A percentile compares a stretch with the other conserved stretches of the same genome.
Conservation (phyloP, 169 alveolate genomes). For the Perkinsus marinus region DNA sequence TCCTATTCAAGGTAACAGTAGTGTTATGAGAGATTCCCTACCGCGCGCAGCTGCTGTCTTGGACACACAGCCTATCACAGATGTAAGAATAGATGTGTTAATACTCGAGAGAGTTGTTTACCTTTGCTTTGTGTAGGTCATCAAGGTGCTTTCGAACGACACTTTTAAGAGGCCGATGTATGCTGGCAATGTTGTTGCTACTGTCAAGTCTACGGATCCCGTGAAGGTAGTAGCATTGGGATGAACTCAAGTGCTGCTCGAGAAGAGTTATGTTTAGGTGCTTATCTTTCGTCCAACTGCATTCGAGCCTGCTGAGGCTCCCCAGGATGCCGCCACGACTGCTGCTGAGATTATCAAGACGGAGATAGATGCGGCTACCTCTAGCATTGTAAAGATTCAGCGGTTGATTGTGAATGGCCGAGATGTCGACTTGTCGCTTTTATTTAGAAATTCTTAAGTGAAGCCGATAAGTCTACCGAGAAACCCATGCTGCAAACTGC, state of each 20-base stretch:
- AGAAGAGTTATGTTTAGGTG: conserved; percentile 3
- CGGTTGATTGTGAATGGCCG: background rate
- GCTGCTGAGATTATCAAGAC: conserved; percentile 19
- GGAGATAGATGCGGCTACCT: conserved; percentile 5
- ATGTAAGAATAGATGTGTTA: conserved; percentile 9
- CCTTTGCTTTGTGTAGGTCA: no score
- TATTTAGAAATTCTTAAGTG: conserved; percentile 22
- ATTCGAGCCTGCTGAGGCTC: conserved; percentile 30
- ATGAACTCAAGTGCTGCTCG: background rate
- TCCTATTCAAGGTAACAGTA: background rate
- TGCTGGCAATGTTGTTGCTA: conserved; percentile 56
- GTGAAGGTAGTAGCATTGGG: background rate
- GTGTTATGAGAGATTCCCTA: background rate
- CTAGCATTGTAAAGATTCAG: background rate
- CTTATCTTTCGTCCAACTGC: conserved; percentile 46
- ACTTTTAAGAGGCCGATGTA: conserved; percentile 46
- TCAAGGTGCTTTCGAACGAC: conserved; percentile 26
- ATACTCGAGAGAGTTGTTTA: background rate
- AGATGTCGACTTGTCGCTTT: background rate
- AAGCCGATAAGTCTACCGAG: conserved; percentile 29
- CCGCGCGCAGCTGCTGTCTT: conserved; percentile 49
- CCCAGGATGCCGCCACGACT: conserved; percentile 12
- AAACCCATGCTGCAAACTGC: conserved; percentile 55
- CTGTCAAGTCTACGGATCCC: conserved; percentile 28
- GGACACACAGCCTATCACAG: conserved; percentile 46